These are phyloP conservation scores for Cercospora citrullina DNA, from an alignment of 2,329 filamentous ascomycete genomes.

Conservation along the genomic window DNA sequence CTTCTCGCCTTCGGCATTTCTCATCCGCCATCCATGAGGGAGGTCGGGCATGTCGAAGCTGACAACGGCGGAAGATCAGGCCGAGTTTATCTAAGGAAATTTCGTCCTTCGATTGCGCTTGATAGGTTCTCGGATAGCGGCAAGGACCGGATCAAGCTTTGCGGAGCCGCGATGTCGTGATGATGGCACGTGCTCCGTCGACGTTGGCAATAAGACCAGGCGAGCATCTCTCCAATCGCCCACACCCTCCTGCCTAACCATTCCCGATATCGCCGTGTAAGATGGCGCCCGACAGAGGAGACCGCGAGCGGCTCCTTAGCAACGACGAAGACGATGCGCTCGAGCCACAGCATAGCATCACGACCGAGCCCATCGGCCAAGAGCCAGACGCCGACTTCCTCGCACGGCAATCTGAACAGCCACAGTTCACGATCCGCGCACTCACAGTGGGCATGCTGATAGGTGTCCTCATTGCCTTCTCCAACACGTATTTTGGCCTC, in stretches of 20 bases:
- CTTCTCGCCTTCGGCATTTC: conserved; percentile 27
- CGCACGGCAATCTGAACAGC: conserved; percentile 37
- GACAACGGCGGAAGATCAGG: neutral
- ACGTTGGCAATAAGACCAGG: neutral
- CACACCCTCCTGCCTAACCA: neutral
- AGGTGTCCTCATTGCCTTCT: conserved; percentile 89
- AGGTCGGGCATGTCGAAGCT: conserved; percentile 24
- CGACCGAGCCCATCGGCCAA: conserved; percentile 32
- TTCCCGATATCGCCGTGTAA: neutral
- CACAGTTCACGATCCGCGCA: conserved; percentile 77
- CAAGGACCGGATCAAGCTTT: conserved; percentile 18
- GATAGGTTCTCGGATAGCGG: conserved; percentile 3
- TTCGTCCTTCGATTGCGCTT: neutral
- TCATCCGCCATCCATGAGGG: conserved; percentile 32
- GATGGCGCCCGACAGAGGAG: conserved; percentile 42
- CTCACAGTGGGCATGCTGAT: conserved; percentile 78
- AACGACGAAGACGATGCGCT: conserved; percentile 23
- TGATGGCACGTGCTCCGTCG: conserved; percentile 3
- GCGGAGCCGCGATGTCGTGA: conserved; percentile 13
- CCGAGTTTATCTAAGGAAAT: conserved; percentile 14
- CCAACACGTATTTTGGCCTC: conserved; percentile 98
- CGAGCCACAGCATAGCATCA: conserved; percentile 27
- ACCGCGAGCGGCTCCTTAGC: conserved; percentile 11
- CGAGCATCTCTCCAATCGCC: neutral
- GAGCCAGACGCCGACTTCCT: conserved; percentile 35